These are phyloP conservation scores for Nicotiana tabacum DNA, from an alignment of 257 asterid genomes.

Conservation along the genomic window DNA sequence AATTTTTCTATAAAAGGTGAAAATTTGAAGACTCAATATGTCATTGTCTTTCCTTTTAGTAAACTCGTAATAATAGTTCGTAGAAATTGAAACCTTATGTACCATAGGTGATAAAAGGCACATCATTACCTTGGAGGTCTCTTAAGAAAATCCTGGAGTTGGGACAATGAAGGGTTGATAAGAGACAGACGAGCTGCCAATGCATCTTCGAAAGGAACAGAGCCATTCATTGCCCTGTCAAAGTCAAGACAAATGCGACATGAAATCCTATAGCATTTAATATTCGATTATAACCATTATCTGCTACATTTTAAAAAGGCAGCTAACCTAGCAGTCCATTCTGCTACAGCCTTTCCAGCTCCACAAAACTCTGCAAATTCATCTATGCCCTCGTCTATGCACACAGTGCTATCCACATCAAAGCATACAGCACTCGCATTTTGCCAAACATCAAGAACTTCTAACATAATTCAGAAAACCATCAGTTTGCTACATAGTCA, in stretches of 20 bases:
- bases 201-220: conserved; percentile 94
- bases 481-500: conserved; percentile 17
- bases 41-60: background rate
- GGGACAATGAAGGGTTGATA: conserved; percentile 69
- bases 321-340: conserved; percentile 83
- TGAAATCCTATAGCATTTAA: background rate
- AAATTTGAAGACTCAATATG: background rate
- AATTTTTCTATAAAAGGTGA: background rate
- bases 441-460: conserved; percentile 73
- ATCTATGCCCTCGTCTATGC: conserved; percentile 96
- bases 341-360: conserved; percentile 94
- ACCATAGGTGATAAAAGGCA: background rate
- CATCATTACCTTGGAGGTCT: conserved; percentile 68
- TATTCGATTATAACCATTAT: background rate
- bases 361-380: conserved; percentile 97
- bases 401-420: conserved; percentile 96
- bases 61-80: background rate
- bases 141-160: conserved; percentile 67
- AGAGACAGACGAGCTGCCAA: conserved; percentile 84
- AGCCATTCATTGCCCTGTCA: conserved; percentile 91
- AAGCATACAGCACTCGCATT: conserved; percentile 79
- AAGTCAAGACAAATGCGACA: conserved; percentile 7
- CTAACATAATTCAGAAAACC: conserved; percentile 38
- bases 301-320: background rate
- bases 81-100: background rate